Evolutionary conservation across 805 yeast species (phyloP), one percentile per base, ranked within the genome.

Genomic region (Candida endomychidarum): DNA sequence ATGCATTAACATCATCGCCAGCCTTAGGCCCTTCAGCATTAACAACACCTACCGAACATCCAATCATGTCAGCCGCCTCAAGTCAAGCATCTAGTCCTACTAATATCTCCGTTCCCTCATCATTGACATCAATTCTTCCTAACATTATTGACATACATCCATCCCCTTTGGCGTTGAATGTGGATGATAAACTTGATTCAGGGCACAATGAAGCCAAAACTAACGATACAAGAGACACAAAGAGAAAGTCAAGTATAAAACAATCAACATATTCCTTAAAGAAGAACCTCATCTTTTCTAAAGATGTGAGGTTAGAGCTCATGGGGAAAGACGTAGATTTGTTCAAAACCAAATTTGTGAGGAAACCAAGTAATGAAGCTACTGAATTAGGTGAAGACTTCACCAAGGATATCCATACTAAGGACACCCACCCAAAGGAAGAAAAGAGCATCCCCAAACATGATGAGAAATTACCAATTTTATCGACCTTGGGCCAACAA

Each of bases 271-370:
- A 32, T 8, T 20, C 40, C 17, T 43, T 65, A 37, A 67, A 65
- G 40, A 61, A 60, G 43, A 61, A 55, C 38, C 40, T 58, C 10
- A 43, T 65, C 1, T 57, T 56, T 38, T 61, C 69, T 15, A 69
- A 68, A 46, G 74, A 68, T 26, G 47, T 69, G 7, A 70, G 67
- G 45, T 38, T 65, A 12, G 74, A 69, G 50, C 48, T 68, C 9
- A 42, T 52, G 11, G 46, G 50, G 12, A 42, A 45, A 32, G 48
- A 48, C n/a, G 37, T 38, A 18, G 43, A 42, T 27, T 21, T 32
- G 24, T 41, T 37, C 9, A 42, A 42, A 37, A 19, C 51, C 37
- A 36, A 43, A 41, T 35, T 41, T 40, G 43, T 41, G 22, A 45
- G 45, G 8, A 26, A 46, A 15, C n/a, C n/a, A n/a, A n/a, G n/a